Percentiles rank a stretch among this genome's conserved stretches.
These are phyloP conservation scores for Yarrowia yakushimensis DNA, from an alignment of 805 yeast species.

Conservation along the genomic window DNA sequence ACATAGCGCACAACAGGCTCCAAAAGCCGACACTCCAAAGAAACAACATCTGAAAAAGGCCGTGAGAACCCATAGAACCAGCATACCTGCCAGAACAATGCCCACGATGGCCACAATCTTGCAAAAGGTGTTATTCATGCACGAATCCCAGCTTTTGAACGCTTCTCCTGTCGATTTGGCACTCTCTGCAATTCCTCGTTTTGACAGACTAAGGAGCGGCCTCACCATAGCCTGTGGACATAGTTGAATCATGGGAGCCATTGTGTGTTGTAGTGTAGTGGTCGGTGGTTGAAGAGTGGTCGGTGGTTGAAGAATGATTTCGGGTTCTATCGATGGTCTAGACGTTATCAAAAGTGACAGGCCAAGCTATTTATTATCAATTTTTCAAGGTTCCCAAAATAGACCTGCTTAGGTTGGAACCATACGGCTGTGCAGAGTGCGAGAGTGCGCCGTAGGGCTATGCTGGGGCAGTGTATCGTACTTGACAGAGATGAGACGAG, in stretches of 20 bases:
- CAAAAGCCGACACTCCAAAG: slow-evolving; percentile 53
- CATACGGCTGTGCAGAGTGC: no score
- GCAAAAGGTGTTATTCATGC: slow-evolving; percentile 74
- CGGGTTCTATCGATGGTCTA: no score
- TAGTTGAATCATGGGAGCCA: slow-evolving; percentile 7
- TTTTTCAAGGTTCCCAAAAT: no score
- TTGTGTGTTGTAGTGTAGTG: not conserved
- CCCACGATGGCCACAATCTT: slow-evolving; percentile 75
- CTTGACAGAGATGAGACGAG: no score
- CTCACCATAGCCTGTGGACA: not conserved
- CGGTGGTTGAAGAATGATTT: no score
- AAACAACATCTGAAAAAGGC: slow-evolving; percentile 54
- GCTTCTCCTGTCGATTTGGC: slow-evolving; percentile 33
- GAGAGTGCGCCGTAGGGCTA: no score
- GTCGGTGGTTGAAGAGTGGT: not conserved
- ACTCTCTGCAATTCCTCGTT: not conserved
- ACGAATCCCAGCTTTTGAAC: slow-evolving; percentile 67
- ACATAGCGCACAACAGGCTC: slow-evolving; percentile 54
- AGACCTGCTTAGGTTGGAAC: no score
- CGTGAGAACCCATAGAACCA: slow-evolving; percentile 52
- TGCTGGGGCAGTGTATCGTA: no score
- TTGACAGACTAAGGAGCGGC: not conserved
- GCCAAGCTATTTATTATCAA: no score
- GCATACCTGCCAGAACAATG: slow-evolving; percentile 53
- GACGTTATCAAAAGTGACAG: no score